These are phyloP conservation scores for Penicillium sclerotigenum DNA, from an alignment of 2,329 filamentous ascomycete species.

Conservation along the genomic window DNA sequence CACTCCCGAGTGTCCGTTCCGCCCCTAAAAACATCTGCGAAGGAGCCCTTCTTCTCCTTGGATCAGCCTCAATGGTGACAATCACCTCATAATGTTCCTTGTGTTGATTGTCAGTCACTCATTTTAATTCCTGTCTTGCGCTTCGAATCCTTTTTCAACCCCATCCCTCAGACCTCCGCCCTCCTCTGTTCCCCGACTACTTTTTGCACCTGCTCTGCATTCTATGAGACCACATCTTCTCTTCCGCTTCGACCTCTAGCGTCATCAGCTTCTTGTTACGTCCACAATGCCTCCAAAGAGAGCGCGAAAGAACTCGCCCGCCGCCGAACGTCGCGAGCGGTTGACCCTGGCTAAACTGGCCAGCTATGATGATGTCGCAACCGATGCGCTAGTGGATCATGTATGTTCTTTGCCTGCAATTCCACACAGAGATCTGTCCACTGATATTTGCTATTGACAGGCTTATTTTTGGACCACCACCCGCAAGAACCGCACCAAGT, in stretches of 20 bases:
- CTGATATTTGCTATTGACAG: constrained; percentile 48
- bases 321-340: constrained; percentile 56
- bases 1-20: constrained; percentile 4
- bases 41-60: constrained; percentile 1
- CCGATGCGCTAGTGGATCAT: constrained; percentile 91
- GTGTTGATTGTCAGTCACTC: background rate
- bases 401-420: constrained; percentile 54
- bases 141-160: background rate
- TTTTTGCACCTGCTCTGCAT: background rate
- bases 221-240: constrained; percentile 10
- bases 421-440: background rate
- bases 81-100: background rate
- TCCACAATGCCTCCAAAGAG: constrained; percentile 39
- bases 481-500: constrained; percentile 87
- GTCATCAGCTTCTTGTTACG: constrained; percentile 2
- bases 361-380: constrained; percentile 92
- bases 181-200: background rate
- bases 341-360: constrained; percentile 84
- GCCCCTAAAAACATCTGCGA: constrained; percentile 11
- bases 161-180: background rate
- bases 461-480: constrained; percentile 96
- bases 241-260: background rate
- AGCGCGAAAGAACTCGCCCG: constrained; percentile 27
- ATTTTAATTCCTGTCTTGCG: background rate
- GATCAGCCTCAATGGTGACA: constrained; percentile 7